phyloP scores from a whole-genome alignment of 176 grass and related monocot species.

The Aegilops umbellulata region DNA sequence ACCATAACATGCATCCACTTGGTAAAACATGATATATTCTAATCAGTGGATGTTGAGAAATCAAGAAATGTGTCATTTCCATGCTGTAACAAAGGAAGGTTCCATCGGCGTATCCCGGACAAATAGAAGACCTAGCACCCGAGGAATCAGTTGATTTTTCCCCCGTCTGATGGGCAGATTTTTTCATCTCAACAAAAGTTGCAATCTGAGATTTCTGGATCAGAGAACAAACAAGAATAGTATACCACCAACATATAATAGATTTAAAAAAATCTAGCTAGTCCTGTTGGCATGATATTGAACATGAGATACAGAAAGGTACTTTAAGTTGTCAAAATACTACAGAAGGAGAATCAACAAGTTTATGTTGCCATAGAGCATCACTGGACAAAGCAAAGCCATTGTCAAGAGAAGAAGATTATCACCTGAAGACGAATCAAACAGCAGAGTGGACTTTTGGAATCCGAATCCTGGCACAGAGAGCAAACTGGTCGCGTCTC shows the following conservation, averaged over 20 bases:
- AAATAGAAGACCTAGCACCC: slow-evolving; percentile 32
- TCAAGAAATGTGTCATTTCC: slow-evolving; percentile 51
- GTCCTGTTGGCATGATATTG: neutral
- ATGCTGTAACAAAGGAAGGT: slow-evolving; percentile 18
- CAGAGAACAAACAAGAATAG: slow-evolving; percentile 20
- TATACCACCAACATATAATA: slow-evolving; percentile 9
- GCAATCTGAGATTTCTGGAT: slow-evolving; percentile 85
- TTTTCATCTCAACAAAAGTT: slow-evolving; percentile 80
- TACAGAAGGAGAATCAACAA: neutral
- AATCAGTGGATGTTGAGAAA: slow-evolving; percentile 48
- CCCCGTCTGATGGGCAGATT: slow-evolving; percentile 38
- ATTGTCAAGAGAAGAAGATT: neutral
- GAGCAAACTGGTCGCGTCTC: slow-evolving; percentile 71
- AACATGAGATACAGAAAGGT: neutral
- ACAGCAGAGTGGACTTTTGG: slow-evolving; percentile 89
- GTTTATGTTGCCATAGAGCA: no score
- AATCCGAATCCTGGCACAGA: slow-evolving; percentile 73
- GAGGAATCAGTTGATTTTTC: slow-evolving; percentile 30
- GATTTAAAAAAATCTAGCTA: neutral
- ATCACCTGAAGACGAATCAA: slow-evolving; percentile 96
- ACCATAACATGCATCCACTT: neutral
- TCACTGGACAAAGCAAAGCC: no score
- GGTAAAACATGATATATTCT: slow-evolving; percentile 46
- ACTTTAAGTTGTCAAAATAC: slow-evolving; percentile 16
- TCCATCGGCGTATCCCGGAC: slow-evolving; percentile 29